These are phyloP conservation scores for Mediolabrus comicus DNA, from an alignment of 108 stramenopile genomes.

Conservation along the genomic window DNA sequence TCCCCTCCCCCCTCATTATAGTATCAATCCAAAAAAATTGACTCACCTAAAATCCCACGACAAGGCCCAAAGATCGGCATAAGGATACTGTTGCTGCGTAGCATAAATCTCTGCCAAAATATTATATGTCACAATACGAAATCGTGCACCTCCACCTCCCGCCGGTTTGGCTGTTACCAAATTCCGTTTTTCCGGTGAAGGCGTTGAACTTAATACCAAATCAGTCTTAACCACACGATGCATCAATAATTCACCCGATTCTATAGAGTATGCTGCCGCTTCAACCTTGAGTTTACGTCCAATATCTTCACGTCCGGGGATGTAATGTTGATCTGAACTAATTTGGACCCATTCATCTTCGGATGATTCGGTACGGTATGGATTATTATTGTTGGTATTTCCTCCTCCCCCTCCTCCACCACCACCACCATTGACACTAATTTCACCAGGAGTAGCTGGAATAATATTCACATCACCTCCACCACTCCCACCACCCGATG, in stretches of 20 bases:
- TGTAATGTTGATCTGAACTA: constrained; percentile 74
- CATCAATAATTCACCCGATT: constrained; percentile 85
- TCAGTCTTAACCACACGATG: constrained; percentile 87
- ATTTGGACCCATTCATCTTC: constrained; percentile 77
- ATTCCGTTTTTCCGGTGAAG: constrained; percentile 78
- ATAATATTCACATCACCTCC: constrained; percentile 24
- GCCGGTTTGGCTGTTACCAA: constrained; percentile 70
- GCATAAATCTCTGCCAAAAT: constrained; percentile 98
- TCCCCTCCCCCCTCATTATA: too few relatives aligned
- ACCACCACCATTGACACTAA: constrained; percentile 12
- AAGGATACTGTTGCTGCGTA: constrained; percentile 96
- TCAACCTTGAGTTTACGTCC: constrained; percentile 83
- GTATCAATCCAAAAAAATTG: background rate
- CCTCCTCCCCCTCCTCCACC: constrained; percentile 15
- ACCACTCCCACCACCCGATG: too few relatives aligned
- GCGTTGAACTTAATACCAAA: constrained; percentile 76
- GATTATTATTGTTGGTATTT: constrained; percentile 26
- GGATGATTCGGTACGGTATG: constrained; percentile 28
- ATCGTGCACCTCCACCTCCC: constrained; percentile 70
- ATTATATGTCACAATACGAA: constrained; percentile 96
- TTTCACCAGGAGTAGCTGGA: constrained; percentile 60
- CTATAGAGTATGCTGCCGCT: constrained; percentile 76
- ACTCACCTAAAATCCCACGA: constrained; percentile 89
- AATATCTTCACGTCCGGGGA: constrained; percentile 72
- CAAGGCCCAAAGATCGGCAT: constrained; percentile 96